Conservation (phyloP, 1,139 yeast species). For the Geotrichum candidum region DNA sequence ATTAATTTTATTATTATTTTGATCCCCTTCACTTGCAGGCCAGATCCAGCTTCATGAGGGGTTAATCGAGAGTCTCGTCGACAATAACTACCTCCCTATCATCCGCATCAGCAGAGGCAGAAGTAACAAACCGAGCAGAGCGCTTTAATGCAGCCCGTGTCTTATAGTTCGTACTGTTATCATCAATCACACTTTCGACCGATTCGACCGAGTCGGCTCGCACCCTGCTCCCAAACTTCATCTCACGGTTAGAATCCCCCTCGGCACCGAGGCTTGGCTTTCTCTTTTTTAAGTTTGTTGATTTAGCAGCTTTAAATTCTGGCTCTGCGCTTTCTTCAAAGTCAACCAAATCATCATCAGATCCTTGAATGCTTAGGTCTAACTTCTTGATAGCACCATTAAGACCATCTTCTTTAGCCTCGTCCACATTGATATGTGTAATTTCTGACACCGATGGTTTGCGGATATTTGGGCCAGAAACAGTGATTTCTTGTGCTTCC, state of each 20-base stretch:
- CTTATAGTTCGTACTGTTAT: not conserved
- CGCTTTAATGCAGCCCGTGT: not conserved
- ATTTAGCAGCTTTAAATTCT: not conserved
- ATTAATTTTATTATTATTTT: not conserved
- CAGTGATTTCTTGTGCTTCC: not conserved
- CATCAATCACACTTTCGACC: not conserved
- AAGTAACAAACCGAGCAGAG: not conserved
- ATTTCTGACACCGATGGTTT: not conserved
- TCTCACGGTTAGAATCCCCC: not conserved
- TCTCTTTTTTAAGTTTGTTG: not conserved
- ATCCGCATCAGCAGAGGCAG: not conserved
- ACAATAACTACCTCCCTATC: not conserved
- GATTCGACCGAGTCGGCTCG: not conserved
- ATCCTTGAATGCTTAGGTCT: not conserved
- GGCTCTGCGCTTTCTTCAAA: not conserved
- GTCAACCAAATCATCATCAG: conserved; percentile 2
- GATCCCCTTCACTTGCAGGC: not conserved
- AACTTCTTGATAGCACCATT: not conserved
- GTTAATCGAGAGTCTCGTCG: not conserved
- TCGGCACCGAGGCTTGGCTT: not conserved
- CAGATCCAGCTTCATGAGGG: not conserved
- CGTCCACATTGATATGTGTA: not conserved
- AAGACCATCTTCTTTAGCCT: not conserved
- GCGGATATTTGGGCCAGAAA: not conserved
- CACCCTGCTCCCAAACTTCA: not conserved